Base-by-base conservation (phyloP, 805 yeast genomes). In the Kluyveromyces aestuarii region DNA sequence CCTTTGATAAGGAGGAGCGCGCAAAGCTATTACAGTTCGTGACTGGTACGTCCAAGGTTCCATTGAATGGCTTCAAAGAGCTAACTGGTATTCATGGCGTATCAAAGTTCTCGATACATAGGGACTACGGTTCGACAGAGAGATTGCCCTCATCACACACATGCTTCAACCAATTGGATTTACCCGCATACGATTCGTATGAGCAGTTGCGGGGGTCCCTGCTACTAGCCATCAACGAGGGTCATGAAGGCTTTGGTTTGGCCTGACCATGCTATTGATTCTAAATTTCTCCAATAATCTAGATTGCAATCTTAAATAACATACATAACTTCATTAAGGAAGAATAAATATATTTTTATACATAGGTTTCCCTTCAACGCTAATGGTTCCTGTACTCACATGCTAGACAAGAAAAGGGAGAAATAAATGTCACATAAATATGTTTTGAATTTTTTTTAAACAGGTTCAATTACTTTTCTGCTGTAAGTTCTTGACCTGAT, bases 31-130 rank as follows among this genome's bases (percentile, higher is more conserved):
- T 93, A 50, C 99, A 93, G 63, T 93, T 93, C 72, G 91, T 95
- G 1, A 93, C 99, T 0, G 99, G 99, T 51, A 91, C 99, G 0
- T 83, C 95, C 52, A 89, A 90, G 66, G 98, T 93, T 8, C 99
- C 99, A 21, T 73, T 90, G 52, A 85, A 86, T 59, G 99, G 99
- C 1, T 93, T 93, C 64, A 84, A 85, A 57, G 95, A 84, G 57
- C 73, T 93, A 52, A 82, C 86, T 48, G 96, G 98, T 17, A 87
- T 89, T 53, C 80, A 81, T 60, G 97, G 96, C 1, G 75, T 82
- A 8, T 80, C 89, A 42, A 87, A 87, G 61, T 93, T 93, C 67
- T 82, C 86, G 52, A 87, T 93, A 50, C 96, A 88, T 62, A 76
- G 95, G 49, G 96, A 87, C 58, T 89, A 85, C 65, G 96, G 96